Evolutionary conservation across 225 moss, liverwort and hornwort genomes (phyloP).

Genomic region (Lunularia cruciata): DNA sequence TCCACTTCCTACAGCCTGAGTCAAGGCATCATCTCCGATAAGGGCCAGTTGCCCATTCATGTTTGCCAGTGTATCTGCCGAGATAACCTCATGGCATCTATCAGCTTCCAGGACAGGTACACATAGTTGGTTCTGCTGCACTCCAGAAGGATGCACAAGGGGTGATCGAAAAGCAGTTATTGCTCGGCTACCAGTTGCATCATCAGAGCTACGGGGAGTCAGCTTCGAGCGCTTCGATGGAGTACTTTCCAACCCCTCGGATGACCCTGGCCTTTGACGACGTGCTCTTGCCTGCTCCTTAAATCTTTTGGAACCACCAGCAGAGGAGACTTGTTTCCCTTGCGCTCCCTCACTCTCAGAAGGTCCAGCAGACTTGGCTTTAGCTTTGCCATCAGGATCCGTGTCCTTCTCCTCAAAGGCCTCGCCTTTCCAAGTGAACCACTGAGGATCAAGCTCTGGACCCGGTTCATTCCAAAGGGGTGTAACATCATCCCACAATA

Average conservation of each 20-base stretch:
- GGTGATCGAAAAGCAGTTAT: constrained; percentile 45
- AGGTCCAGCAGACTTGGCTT: background rate
- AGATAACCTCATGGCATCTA: constrained; percentile 15
- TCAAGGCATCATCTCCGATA: background rate
- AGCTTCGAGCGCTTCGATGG: constrained; percentile 30
- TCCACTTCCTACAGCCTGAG: background rate
- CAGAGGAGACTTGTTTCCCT: constrained; percentile 6
- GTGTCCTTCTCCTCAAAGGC: constrained; percentile 66
- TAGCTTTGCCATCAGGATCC: constrained; percentile 10
- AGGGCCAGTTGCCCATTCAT: background rate
- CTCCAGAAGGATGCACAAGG: constrained; percentile 22
- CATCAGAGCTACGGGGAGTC: constrained; percentile 3
- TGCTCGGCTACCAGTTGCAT: constrained; percentile 26
- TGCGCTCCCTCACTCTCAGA: constrained; percentile 8
- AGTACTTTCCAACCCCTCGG: constrained; percentile 23
- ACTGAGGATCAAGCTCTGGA: constrained; percentile 86
- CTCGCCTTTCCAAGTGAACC: constrained; percentile 89
- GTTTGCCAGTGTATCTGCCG: constrained; percentile 11
- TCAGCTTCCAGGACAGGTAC: constrained; percentile 11
- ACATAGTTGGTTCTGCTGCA: constrained; percentile 16
- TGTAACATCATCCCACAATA: constrained; percentile 82
- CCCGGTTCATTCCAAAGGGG: constrained; percentile 84
- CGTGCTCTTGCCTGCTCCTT: constrained; percentile 53
- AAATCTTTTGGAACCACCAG: constrained; percentile 38
- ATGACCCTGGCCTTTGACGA: constrained; percentile 21